These are phyloP conservation scores for Bertia moriformis DNA, from an alignment of 2,329 filamentous ascomycete species.

Conservation along the genomic window DNA sequence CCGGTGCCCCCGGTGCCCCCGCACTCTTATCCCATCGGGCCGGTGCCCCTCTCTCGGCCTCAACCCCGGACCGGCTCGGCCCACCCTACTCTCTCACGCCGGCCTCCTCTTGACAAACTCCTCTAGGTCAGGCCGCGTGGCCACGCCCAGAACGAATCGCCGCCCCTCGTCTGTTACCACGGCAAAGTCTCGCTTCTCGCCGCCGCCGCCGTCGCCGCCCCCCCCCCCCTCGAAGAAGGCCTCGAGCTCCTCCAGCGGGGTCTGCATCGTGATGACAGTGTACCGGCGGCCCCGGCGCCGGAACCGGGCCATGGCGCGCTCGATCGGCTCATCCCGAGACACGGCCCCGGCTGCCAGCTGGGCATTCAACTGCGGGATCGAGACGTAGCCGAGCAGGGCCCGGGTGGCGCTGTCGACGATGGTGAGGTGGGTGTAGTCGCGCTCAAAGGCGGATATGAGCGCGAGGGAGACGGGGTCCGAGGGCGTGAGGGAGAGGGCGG, in stretches of 20 bases:
- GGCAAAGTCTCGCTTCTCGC: constrained; percentile 66
- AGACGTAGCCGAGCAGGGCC: constrained; percentile 81
- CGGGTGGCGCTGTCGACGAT: constrained; percentile 66
- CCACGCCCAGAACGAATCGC: constrained; percentile 86
- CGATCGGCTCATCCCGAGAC: constrained; percentile 61
- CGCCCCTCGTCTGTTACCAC: constrained; percentile 82
- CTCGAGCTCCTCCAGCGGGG: constrained; percentile 80
- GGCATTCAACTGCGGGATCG: constrained; percentile 72
- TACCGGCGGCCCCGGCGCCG: constrained; percentile 64
- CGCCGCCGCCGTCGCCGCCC: constrained; percentile 46
- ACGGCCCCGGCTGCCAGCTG: constrained; percentile 61
- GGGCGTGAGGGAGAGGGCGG: constrained; percentile 77
- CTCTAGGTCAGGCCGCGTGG: constrained; percentile 72
- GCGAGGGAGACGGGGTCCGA: constrained; percentile 67
- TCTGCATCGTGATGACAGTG: constrained; percentile 85
- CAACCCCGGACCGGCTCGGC: no score
- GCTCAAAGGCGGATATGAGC: constrained; percentile 73
- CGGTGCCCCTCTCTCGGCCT: no score
- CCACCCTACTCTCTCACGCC: no score
- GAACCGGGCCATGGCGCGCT: constrained; percentile 79
- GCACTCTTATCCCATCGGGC: no score
- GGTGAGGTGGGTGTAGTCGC: constrained; percentile 91
- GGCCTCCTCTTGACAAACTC: constrained; percentile 93
- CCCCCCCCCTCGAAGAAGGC: no score
- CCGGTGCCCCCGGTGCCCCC: no score